Base-by-base conservation (phyloP, 164 flowering plant genomes). In the Hamamelis virginiana region DNA sequence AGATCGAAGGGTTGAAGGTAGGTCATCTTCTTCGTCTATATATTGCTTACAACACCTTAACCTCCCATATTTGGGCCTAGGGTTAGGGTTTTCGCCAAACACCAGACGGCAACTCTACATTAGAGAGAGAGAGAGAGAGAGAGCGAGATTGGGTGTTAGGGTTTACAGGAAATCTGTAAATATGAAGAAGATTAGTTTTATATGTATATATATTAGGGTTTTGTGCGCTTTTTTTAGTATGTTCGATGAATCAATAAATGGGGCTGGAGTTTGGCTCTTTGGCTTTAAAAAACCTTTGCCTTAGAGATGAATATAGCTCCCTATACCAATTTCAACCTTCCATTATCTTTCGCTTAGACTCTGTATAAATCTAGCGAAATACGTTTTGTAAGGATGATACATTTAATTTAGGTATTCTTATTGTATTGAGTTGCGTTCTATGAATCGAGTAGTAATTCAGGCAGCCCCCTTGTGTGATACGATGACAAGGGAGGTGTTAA, bases 261-360 rank as follows among this genome's bases (percentile, higher is more conserved):
- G 83, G 76, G 48, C 83, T 80, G 78, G 72, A 77, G 80, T 77
- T 80, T 80, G 72, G 57, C 83, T 74, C 80, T 67, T 71, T 74
- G 80, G 83, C 78, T 26, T 11, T 21, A n/a, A 9, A 66, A 23
- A 16, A 0, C 12, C 55, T 5, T 59, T 71, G 73, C 71, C 76
- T 3, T 69, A 48, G 81, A 63, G 81, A 78, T 78, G 81, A 78
- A 78, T 78, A 62, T 69, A 75, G 78, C 70, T 56, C 74, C 78
- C 81, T 38, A 75, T 0, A 78, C 21, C 23, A 66, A 74, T 41
- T 51, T 60, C 15, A 62, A 64, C 70, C 65, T 21, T 58, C 50
- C 72, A 43, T 38, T 43, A 10, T 10, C 11, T 8, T 74, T 67
- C 77, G 74, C 76, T 52, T 38, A 56, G 53, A 8, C 1, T 47